phyloP scores from a whole-genome alignment of 352 stramenopile genomes.

The Phytophthora quininea region DNA sequence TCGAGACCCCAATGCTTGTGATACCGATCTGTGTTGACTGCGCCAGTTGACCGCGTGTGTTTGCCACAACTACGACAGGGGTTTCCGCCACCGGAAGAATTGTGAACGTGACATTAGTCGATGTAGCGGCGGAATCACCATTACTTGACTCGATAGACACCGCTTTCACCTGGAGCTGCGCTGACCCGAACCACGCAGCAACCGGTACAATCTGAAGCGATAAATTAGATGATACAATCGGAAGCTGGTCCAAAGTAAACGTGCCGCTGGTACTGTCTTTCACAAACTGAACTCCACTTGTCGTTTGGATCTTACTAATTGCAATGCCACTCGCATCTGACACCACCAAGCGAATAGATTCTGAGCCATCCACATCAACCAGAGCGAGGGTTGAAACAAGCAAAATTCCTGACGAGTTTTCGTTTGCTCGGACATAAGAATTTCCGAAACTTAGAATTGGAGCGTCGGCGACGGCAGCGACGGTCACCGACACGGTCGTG shows the following conservation, averaged over 20 bases:
- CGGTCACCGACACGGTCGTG: slow-evolving; percentile 21
- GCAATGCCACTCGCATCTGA: slow-evolving; percentile 22
- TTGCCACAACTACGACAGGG: slow-evolving; percentile 41
- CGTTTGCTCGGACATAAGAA: slow-evolving; percentile 36
- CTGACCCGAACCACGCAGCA: slow-evolving; percentile 42
- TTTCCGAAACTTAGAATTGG: slow-evolving; percentile 21
- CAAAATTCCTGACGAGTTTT: slow-evolving; percentile 38
- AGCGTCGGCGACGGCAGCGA: slow-evolving; percentile 29
- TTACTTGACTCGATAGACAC: slow-evolving; percentile 43
- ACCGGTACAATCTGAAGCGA: slow-evolving; percentile 34
- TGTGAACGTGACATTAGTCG: slow-evolving; percentile 23
- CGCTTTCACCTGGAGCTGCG: slow-evolving; percentile 36
- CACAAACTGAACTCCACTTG: slow-evolving; percentile 23
- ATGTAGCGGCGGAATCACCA: slow-evolving; percentile 22
- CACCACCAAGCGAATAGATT: slow-evolving; percentile 43
- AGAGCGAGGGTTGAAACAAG: slow-evolving; percentile 32
- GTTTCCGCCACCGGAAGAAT: slow-evolving; percentile 48
- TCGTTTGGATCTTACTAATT: slow-evolving; percentile 30
- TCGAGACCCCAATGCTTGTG: slow-evolving; percentile 34
- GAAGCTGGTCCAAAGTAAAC: slow-evolving; percentile 37
- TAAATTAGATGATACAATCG: slow-evolving; percentile 17
- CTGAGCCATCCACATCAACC: slow-evolving; percentile 49
- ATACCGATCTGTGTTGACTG: slow-evolving; percentile 45
- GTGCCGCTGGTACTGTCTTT: slow-evolving; percentile 17
- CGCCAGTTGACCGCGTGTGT: slow-evolving; percentile 38